phyloP scores from a whole-genome alignment of 1,284 basidiomycete genomes.

The Cutaneotrichosporon cyanovorans region DNA sequence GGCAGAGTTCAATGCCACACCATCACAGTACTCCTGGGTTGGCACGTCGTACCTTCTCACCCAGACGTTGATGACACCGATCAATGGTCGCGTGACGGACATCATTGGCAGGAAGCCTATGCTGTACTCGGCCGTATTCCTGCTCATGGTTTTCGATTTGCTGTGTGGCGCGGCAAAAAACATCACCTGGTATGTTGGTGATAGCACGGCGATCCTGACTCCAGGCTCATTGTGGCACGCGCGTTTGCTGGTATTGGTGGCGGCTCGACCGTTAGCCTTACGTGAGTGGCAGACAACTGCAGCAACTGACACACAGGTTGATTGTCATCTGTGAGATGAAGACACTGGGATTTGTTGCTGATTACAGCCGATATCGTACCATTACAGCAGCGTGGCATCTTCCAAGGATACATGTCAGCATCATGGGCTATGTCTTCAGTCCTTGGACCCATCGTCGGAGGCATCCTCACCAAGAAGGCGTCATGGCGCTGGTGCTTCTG shows the following conservation, averaged over 20 bases:
- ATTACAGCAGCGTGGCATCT: constrained; percentile 40
- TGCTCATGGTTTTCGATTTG: constrained; percentile 20
- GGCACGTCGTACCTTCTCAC: constrained; percentile 6
- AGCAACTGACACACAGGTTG: neutral
- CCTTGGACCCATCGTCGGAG: constrained; percentile 46
- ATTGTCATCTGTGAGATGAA: constrained; percentile 19
- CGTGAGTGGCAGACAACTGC: neutral
- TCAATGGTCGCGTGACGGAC: constrained; percentile 32
- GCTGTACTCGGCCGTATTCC: constrained; percentile 20
- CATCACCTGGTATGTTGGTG: constrained; percentile 20
- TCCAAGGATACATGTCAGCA: constrained; percentile 42
- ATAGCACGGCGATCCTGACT: constrained; percentile 1
- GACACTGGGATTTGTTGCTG: no score
- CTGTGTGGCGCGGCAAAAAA: constrained; percentile 38
- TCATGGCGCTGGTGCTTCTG: constrained; percentile 24
- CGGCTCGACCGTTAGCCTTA: constrained; percentile 28
- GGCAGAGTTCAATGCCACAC: constrained; percentile 24
- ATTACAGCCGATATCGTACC: constrained; percentile 33
- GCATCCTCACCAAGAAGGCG: constrained; percentile 25
- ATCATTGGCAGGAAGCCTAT: constrained; percentile 32
- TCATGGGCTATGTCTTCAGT: constrained; percentile 46
- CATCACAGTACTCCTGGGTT: constrained; percentile 33
- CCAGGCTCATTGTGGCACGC: constrained; percentile 24
- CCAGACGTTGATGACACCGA: constrained; percentile 18
- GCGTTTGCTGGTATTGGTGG: constrained; percentile 39